A percentile compares a stretch with the other conserved stretches of the same genome.
phyloP scores from a whole-genome alignment of 345 rosid genomes.

The Acer saccharum region DNA sequence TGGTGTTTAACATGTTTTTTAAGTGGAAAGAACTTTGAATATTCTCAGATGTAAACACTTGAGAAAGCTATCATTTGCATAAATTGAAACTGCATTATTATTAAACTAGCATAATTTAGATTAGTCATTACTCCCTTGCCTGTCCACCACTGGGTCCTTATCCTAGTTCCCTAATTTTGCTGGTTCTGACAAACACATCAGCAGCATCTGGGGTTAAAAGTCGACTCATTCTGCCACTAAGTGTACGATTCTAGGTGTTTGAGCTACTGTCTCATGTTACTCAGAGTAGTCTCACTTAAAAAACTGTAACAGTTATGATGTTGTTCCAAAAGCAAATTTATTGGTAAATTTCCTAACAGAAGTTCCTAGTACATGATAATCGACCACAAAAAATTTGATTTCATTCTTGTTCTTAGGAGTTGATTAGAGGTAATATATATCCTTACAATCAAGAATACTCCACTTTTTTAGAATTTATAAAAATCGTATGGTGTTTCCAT shows the following conservation, averaged over 20 bases:
- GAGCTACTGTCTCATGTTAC: neutral
- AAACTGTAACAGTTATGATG: neutral
- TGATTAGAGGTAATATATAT: neutral
- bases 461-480: neutral
- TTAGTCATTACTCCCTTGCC: neutral
- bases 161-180: neutral
- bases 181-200: neutral
- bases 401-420: neutral
- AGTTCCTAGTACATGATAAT: neutral
- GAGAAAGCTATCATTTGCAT: neutral
- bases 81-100: neutral
- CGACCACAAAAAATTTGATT: neutral
- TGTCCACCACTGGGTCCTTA: neutral
- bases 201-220: no score
- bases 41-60: neutral
- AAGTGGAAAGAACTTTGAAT: neutral
- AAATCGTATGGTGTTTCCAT: neutral
- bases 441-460: neutral
- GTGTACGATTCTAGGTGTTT: neutral
- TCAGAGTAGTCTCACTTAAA: neutral
- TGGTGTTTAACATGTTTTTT: neutral
- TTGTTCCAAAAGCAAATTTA: neutral
- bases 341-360: neutral
- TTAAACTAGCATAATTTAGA: neutral
- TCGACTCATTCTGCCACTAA: neutral